These are phyloP conservation scores for Geotrichum candidum DNA, from an alignment of 1,139 yeast genomes.

Conservation along the genomic window DNA sequence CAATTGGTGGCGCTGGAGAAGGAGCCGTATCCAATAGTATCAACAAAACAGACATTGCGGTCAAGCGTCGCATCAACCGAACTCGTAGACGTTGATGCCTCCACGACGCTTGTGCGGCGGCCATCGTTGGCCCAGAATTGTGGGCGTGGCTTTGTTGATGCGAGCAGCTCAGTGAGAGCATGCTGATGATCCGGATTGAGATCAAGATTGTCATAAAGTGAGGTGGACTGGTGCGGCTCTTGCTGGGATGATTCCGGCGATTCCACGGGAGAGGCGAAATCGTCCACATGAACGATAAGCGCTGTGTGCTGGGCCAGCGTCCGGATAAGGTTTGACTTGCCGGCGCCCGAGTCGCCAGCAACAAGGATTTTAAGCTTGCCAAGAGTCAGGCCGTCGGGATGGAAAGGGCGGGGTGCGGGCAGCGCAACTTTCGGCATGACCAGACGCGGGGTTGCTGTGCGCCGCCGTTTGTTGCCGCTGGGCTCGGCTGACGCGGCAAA, in stretches of 20 bases:
- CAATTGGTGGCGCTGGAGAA: constrained; percentile 17
- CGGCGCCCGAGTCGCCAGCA: constrained; percentile 2
- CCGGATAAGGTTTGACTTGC: no score
- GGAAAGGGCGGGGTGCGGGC: no score
- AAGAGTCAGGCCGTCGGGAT: constrained; percentile 7
- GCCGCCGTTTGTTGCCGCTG: no score
- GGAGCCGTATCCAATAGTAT: background rate
- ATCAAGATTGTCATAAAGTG: background rate
- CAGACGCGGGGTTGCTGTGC: no score
- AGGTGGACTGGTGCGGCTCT: background rate
- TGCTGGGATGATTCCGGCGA: background rate
- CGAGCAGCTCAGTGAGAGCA: constrained; percentile 6
- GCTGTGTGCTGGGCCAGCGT: constrained; percentile 8
- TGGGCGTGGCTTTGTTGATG: constrained; percentile 1
- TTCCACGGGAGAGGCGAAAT: background rate
- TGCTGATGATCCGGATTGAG: no score
- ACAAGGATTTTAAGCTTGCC: constrained; percentile 14
- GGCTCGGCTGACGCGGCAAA: no score
- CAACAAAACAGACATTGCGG: constrained; percentile 15
- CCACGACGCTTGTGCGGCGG: constrained; percentile 4
- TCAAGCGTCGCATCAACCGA: constrained; percentile 6
- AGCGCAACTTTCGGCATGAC: no score
- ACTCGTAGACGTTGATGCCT: constrained; percentile 1
- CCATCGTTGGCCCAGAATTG: background rate
- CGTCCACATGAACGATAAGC: constrained; percentile 29